Percentiles rank a stretch among this genome's conserved stretches.
Conservation (phyloP, 306 rosid species). For the Cucumis melo region DNA sequence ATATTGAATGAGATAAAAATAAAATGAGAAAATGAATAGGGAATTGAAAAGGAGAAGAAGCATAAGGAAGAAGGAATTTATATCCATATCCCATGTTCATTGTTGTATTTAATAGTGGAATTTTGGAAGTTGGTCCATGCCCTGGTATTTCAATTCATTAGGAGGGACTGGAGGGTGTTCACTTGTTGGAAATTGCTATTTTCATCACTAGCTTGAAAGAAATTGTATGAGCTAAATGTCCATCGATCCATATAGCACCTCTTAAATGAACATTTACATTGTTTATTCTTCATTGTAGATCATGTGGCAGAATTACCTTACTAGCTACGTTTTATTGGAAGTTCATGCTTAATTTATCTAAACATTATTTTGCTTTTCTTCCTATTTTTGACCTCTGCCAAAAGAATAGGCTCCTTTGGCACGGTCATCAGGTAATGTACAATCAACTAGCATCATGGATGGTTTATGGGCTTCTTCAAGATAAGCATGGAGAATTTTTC, state of each 20-base stretch:
- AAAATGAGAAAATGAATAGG: neutral
- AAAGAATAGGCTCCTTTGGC: conserved; percentile 96
- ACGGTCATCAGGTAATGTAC: conserved; percentile 90
- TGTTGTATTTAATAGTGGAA: neutral
- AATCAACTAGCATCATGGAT: conserved; percentile 96
- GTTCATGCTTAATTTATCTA: neutral
- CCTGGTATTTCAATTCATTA: neutral
- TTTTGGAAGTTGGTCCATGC: neutral
- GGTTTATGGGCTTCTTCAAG: conserved; percentile 93
- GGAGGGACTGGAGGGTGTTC: neutral
- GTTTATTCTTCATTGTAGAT: neutral
- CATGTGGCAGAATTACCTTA: neutral
- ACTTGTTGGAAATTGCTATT: neutral
- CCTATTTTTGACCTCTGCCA: conserved; percentile 20
- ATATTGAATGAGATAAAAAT: neutral
- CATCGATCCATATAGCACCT: neutral
- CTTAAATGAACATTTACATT: neutral
- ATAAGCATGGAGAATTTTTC: conserved; percentile 82
- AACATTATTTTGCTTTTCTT: conserved; percentile 6
- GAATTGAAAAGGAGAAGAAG: neutral
- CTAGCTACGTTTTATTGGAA: neutral
- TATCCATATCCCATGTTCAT: neutral
- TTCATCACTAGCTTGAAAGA: neutral
- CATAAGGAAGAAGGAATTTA: neutral
- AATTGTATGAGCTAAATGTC: neutral